Evolutionary conservation across 2,329 filamentous ascomycete genomes (phyloP), one percentile per base, ranked within the genome.

Genomic region (Acrocalymma vagum): DNA sequence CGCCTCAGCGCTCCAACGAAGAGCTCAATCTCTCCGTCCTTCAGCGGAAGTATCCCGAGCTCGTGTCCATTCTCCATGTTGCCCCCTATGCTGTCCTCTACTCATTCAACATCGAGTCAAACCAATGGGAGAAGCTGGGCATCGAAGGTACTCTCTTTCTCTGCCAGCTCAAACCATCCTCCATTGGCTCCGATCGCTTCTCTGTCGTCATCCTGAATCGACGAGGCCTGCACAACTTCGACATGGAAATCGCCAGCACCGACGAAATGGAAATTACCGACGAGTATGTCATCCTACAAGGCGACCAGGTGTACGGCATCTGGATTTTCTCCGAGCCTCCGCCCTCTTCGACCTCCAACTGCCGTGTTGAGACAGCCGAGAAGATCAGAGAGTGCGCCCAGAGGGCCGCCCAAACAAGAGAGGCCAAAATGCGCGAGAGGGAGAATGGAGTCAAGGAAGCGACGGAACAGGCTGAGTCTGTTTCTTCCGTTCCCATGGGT

Each of bases 111-210:
- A 77, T 82, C 30, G 71, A 78, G 4, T 78, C 83, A 3, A 75
- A 81, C 36, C 73, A 77, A 45, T 97, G 94, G 94, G 88, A 94
- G 65, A 95, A 95, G 75, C 82, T 82, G 29, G 88, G 86, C 40
- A 81, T 92, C 9, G 92, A 96, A 71, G 94, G 94, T 25, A 88
- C 90, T 9, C 76, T 97, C 51, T 99, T 97, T 68, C 82, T 97
- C 37, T 95, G 89, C 75, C 80, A 87, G 51, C 72, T 85, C 11
- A 53, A 54, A 3, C 60, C 63, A 6, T 58, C 54, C 4, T 44
- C 82, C 38, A 44, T 51, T 8, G 63, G 60, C 30, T 48, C 54
- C 10, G 63, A 72, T 29, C 67, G 74, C 16, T 78, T 72, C 55
- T 66, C 63, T 32, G 71, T 74, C 16, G 60, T 76, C 35, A 73